Evolutionary conservation across 2,329 filamentous ascomycete genomes (phyloP), one percentile per base, ranked within the genome.

Genomic region (Dothideomycetes sp.): DNA sequence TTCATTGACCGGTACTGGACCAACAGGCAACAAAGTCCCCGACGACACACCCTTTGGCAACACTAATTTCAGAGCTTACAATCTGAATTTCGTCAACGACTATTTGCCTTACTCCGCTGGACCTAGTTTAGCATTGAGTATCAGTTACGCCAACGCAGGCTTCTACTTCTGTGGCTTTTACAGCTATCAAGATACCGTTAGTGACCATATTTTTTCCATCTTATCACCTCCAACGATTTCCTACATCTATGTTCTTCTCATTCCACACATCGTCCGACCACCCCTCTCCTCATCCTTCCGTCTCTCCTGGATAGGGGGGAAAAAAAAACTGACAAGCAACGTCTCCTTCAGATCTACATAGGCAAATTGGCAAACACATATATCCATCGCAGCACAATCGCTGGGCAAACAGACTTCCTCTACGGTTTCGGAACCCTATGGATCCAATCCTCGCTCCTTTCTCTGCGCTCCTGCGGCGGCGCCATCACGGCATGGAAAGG

Each of bases 401-500:
- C 74, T 0, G 79, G 79, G 1, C 67, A 82, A 52, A 81, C 76
- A 0, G 80, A 83, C 50, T 82, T 82, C 59, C 61, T 82, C 15
- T 82, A 81, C 52, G 78, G 77, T 7, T 81, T 81, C 51, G 78
- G 78, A 18, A 82, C 78, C 0, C 66, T 73, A 3, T 82, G 72
- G 67, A 64, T 81, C 28, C 66, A 75, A 41, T 62, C 65, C 3
- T 74, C 70, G 1, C 61, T 63, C 0, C 57, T 83, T 2, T 61
- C 64, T 0, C 65, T 82, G 10, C 71, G 79, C 8, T 64, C 61
- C 49, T 83, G 78, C 48, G 75, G 76, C 4, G 79, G 79, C 12
- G 79, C 78, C 9, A 74, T 83, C 40, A 80, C 76, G 0, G 78
- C 79, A 0, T 82, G 78, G 79, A 82, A 82, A 51, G 76, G 74